Conservation (phyloP, 2,329 filamentous ascomycete genomes). For the Aspergillus awamori region DNA sequence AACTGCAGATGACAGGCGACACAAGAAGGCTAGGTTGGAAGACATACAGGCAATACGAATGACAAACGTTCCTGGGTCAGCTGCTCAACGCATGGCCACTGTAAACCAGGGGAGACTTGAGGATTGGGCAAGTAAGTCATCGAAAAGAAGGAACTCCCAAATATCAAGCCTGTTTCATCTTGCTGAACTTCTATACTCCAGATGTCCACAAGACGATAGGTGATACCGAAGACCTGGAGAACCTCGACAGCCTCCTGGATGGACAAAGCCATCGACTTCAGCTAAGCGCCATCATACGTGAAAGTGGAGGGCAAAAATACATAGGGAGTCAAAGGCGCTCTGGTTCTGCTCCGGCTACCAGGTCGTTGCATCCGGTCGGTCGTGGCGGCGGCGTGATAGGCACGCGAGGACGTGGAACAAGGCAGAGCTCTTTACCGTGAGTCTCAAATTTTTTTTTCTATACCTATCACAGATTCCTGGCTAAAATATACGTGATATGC, state of each 20-base stretch:
- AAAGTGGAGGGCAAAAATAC: constrained; percentile 20
- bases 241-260: constrained; percentile 36
- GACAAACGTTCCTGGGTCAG: constrained; percentile 35
- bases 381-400: constrained; percentile 32
- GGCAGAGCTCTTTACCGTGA: not conserved
- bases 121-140: constrained; percentile 39
- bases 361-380: constrained; percentile 13
- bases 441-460: not conserved
- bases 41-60: constrained; percentile 34
- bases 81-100: constrained; percentile 30
- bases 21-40: constrained; percentile 18
- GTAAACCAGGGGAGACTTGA: constrained; percentile 30
- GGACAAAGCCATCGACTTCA: constrained; percentile 44
- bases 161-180: not conserved
- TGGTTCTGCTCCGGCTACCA: constrained; percentile 5
- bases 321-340: constrained; percentile 11
- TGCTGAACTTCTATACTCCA: constrained; percentile 21
- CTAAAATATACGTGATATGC: not conserved
- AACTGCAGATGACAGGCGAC: constrained; percentile 30
- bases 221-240: constrained; percentile 34
- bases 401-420: constrained; percentile 20
- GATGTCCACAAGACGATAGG: constrained; percentile 34
- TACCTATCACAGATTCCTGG: not conserved
- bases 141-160: not conserved
- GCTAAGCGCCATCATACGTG: constrained; percentile 27